These are phyloP conservation scores for Scalesia atractyloides DNA, from an alignment of 129 eudicot species.

Conservation along the genomic window DNA sequence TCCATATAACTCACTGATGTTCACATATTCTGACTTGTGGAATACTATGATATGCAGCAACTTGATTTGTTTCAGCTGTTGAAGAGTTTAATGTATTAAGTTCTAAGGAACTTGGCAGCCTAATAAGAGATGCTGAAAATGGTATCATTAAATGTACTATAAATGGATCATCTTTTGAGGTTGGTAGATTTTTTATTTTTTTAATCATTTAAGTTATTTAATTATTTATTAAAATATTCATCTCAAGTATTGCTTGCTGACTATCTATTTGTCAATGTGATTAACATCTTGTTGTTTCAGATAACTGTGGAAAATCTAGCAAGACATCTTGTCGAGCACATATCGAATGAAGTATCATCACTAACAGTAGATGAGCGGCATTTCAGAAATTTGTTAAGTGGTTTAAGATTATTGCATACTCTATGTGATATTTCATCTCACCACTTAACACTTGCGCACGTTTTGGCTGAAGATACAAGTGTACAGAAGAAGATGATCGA, in stretches of 20 bases:
- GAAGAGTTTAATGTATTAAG: conserved; percentile 53
- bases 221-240: not conserved
- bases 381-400: conserved; percentile 54
- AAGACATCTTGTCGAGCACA: conserved; percentile 59
- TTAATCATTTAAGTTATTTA: not conserved
- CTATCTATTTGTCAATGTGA: not conserved
- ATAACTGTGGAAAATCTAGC: conserved; percentile 57
- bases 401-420: conserved; percentile 59
- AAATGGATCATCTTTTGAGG: conserved; percentile 61
- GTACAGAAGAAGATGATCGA: conserved; percentile 52
- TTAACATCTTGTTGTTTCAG: conserved; percentile 42
- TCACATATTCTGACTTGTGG: conserved; percentile 14
- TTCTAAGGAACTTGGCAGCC: conserved; percentile 53
- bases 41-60: conserved; percentile 42
- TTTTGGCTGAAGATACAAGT: conserved; percentile 56
- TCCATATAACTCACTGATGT: not conserved
- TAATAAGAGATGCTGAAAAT: conserved; percentile 54
- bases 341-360: conserved; percentile 46
- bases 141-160: conserved; percentile 27
- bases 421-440: conserved; percentile 60
- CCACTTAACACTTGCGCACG: conserved; percentile 59
- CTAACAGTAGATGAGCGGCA: conserved; percentile 47
- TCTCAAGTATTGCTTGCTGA: conserved; percentile 5
- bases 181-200: conserved; percentile 16
- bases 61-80: conserved; percentile 60